Conservation (phyloP, 768 basidiomycete genomes). For the Mrakia frigida region DNA sequence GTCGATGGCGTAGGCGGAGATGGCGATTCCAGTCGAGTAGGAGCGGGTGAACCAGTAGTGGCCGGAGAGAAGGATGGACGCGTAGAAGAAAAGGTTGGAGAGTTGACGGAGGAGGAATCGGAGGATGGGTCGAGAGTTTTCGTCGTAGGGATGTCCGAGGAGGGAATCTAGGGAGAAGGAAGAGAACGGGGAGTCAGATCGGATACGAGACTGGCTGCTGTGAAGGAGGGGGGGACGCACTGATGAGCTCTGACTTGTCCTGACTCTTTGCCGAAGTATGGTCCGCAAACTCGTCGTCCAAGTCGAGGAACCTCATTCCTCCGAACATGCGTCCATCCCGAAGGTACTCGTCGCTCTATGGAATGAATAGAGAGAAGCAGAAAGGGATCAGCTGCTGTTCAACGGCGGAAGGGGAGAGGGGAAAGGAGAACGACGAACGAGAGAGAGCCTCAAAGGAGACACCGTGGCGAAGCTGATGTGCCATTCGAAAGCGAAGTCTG, state of each 20-base stretch:
- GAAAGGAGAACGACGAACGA: neutral
- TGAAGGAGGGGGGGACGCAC: neutral
- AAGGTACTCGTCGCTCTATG: neutral
- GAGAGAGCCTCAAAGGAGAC: neutral
- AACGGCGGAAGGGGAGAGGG: neutral
- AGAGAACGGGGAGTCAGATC: too few relatives aligned
- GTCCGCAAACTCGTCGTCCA: neutral
- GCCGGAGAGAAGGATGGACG: neutral
- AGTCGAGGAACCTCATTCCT: neutral
- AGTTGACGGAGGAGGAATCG: neutral
- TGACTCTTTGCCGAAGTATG: neutral
- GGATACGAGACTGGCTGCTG: too few relatives aligned
- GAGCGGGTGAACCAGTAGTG: slow-evolving; percentile 2
- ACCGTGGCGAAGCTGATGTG: neutral
- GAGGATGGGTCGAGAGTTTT: neutral
- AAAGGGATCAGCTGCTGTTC: neutral
- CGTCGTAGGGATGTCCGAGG: slow-evolving; percentile 4
- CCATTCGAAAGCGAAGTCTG: neutral
- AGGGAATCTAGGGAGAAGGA: neutral
- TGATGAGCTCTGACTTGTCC: neutral
- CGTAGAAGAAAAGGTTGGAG: neutral
- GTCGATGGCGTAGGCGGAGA: neutral
- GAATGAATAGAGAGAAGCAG: neutral
- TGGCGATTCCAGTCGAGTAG: neutral
- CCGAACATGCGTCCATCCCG: neutral